Base-by-base conservation (phyloP, 441 rosid genomes). In the Populus tomentosa region DNA sequence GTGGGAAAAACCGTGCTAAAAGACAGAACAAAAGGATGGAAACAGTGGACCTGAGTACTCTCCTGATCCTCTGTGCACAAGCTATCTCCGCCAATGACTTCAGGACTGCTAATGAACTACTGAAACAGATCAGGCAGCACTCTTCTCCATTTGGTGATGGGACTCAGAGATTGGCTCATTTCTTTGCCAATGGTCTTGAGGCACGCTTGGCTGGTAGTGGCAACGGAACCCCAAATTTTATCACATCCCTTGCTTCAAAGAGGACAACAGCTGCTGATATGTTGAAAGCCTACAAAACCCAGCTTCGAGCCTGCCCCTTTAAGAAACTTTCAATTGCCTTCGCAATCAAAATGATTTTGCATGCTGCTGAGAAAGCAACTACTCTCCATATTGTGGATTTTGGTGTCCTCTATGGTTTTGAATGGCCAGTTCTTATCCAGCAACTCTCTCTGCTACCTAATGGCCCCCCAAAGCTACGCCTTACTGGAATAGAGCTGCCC, bases 401-500 rank as follows among this genome's bases (percentile, higher is more conserved):
- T 13, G 97, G 97, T 72, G 90, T 92, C 67, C 69, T 73, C 13
- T 91, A 88, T 68, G 97, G 98, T 67, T 94, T 91, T 78, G 95
- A 92, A 5, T 94, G 97, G 97, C 97, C 98, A 9, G 70, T 84
- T 73, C 91, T 94, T 74, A 91, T 94, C 70, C 93, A 92, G 67
- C 40, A 62, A 65, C 82, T 89, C 42, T 80, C 96, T 0, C 36
- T 5, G 10, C 65, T 79, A 20, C 32, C 78, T 7, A 87, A 82
- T 28, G 89, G 88, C 5, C 89, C 94, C 10, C 86, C 85, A 33
- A 90, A 86, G 79, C 84, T 94, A 14, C 87, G 97, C 23, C 86
- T 94, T 36, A 94, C 97, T 0, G 98, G 95, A 69, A 92, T 92
- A 74, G 98, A 94, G 83, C 67, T 90, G 71, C 97, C 97, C 38